Conservation (phyloP, 352 stramenopile genomes). For the Globisporangium alternatum region DNA sequence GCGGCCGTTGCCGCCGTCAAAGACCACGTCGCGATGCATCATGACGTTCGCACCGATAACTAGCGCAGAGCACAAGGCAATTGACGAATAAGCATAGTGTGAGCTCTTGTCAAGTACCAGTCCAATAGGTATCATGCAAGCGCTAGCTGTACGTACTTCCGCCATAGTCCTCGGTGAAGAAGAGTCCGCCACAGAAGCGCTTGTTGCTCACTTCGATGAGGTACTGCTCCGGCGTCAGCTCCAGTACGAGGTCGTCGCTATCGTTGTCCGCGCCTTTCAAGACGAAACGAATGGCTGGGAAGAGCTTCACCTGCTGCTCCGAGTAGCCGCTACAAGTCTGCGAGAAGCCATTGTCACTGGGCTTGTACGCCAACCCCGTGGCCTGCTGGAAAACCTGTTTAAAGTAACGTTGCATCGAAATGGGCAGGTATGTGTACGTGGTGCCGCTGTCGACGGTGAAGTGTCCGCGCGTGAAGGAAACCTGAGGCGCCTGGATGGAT, state of each 20-base stretch:
- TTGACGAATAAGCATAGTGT: neutral
- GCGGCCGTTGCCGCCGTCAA: conserved; percentile 35
- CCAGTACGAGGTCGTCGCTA: conserved; percentile 27
- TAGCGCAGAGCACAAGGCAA: neutral
- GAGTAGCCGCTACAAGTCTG: conserved; percentile 23
- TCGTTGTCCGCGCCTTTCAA: conserved; percentile 23
- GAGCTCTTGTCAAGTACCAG: neutral
- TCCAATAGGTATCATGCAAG: neutral
- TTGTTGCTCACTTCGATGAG: conserved; percentile 25
- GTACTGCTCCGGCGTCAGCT: conserved; percentile 31
- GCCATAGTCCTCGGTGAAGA: conserved; percentile 31
- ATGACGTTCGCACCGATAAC: conserved; percentile 45
- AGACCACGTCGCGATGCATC: conserved; percentile 47
- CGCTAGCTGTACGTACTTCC: conserved; percentile 22
- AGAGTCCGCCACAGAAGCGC: conserved; percentile 34
- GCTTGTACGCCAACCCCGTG: conserved; percentile 15
- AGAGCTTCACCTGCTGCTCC: conserved; percentile 19
- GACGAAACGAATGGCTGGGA: conserved; percentile 39
- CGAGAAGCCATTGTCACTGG: neutral
- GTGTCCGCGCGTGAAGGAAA: conserved; percentile 10
- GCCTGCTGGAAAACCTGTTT: conserved; percentile 25
- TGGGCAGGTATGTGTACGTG: conserved; percentile 36
- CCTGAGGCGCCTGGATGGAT: conserved; percentile 20
- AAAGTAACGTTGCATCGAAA: conserved; percentile 23
- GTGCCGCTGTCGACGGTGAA: conserved; percentile 47